phyloP scores from a whole-genome alignment of 73 alveolate species.

The Breviolum minutum region DNA sequence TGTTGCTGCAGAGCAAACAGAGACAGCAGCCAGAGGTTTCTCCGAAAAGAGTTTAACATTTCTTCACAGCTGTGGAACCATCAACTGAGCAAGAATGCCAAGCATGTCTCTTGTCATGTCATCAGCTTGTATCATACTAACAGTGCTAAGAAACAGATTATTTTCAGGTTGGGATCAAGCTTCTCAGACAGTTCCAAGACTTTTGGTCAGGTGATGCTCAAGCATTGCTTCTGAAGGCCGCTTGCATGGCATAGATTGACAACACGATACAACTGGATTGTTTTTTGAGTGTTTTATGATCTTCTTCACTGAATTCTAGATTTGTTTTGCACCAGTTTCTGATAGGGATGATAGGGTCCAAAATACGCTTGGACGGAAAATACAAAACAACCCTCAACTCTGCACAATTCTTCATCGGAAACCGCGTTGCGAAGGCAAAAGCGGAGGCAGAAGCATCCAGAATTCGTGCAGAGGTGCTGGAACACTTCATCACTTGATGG shows the following conservation, averaged over 20 bases:
- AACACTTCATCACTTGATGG: no score
- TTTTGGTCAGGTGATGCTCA: slow-evolving; percentile 64
- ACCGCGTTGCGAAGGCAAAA: slow-evolving; percentile 19
- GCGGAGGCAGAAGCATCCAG: slow-evolving; percentile 93
- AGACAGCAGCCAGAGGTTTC: slow-evolving; percentile 81
- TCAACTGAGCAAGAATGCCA: no score
- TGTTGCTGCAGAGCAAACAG: slow-evolving; percentile 90
- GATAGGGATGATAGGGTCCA: no score
- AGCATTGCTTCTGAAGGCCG: slow-evolving; percentile 70
- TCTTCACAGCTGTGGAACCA: no score
- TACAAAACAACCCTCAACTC: no score
- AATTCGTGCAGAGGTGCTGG: slow-evolving; percentile 57
- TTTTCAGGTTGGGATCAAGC: neutral
- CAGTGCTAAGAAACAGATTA: neutral
- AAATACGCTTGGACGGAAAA: no score
- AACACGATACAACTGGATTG: neutral
- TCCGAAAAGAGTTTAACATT: neutral
- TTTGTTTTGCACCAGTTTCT: no score
- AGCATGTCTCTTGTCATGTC: no score
- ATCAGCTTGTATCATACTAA: no score
- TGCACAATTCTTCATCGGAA: neutral
- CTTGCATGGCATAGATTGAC: no score
- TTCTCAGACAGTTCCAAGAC: neutral
- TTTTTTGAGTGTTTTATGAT: neutral
- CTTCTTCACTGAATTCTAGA: neutral